Conservation (phyloP, 495 filamentous ascomycete species). For the Usnea hakonensis region DNA sequence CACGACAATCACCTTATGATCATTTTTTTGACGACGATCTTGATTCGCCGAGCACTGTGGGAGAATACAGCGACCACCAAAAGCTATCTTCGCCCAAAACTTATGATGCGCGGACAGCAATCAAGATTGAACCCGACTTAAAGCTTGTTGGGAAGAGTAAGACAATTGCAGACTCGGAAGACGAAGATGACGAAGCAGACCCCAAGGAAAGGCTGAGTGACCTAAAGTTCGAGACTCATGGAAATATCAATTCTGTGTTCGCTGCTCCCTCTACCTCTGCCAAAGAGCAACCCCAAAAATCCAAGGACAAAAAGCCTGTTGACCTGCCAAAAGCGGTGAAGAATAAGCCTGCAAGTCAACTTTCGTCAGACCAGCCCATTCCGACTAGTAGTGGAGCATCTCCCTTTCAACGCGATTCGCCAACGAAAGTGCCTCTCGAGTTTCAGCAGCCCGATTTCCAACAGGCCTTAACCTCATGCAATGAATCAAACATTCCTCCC, state of each 20-base stretch:
- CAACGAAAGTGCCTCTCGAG: slow-evolving; percentile 22
- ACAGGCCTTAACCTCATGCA: not conserved
- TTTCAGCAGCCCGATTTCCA: not conserved
- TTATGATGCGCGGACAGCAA: not conserved
- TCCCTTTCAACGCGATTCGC: slow-evolving; percentile 32
- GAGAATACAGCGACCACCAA: not conserved
- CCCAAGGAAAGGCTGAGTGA: slow-evolving; percentile 23
- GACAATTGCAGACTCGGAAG: slow-evolving; percentile 42
- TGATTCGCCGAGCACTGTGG: slow-evolving; percentile 10
- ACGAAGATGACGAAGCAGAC: slow-evolving; percentile 33
- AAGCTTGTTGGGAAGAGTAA: not conserved
- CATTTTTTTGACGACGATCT: slow-evolving; percentile 14
- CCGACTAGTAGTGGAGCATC: slow-evolving; percentile 25
- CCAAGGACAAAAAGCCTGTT: not conserved
- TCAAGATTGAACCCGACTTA: not conserved
- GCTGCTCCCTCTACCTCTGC: not conserved
- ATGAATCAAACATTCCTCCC: not conserved
- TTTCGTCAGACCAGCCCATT: slow-evolving; percentile 10
- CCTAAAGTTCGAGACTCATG: slow-evolving; percentile 22
- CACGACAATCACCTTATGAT: not conserved
- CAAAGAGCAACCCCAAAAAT: not conserved
- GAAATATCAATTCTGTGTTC: slow-evolving; percentile 28
- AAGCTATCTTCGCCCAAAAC: not conserved
- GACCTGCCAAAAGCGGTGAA: not conserved
- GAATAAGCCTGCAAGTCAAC: not conserved